Base-by-base conservation (phyloP, 2,329 filamentous ascomycete species). In the Lecanoromycetidae sp. region DNA sequence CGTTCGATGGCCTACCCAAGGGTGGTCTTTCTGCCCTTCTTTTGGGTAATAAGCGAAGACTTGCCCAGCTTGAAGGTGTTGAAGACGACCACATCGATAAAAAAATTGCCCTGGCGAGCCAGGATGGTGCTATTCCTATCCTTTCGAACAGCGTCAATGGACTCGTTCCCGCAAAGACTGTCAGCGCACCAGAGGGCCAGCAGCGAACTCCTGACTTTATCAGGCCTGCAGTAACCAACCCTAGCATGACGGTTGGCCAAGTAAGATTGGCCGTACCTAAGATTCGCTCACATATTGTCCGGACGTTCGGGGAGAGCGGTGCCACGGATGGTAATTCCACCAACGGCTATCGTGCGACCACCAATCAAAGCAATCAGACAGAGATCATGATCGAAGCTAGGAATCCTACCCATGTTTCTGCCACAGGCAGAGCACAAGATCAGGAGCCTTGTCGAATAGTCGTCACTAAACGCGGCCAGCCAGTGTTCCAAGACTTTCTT, bases 401-500 rank as follows among this genome's bases (percentile, higher is more conserved):
- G 52, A 98, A 98, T 59, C 84, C 88, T 1, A 70, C 74, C 8
- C 70, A 71, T 10, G 71, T 72, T 17, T 75, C 75, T 37, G 65
- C 77, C 46, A 79, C 77, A 12, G 74, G 74, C n/a, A 68, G 76
- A 36, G 62, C 68, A 27, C 60, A 82, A 69, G 69, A 81, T 35
- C 77, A 83, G 51, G 90, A 96, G 50, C 91, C 91, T 1, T 84
- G 87, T 4, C 80, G 86, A 27, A 78, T 98, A 34, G 84, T 79
- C 4, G 80, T 91, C 32, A 84, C 80, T 2, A 90, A 87, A 60
- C 79, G 86, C 46, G 87, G 87, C 4, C 79, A 81, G 47, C 71
- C 83, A 1, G 64, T 96, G 3, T 98, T 93, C 91, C 86, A 95
- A 58, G 93, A 98, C 60, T 98, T 86, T 57, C 68, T 98, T 12